Evolutionary conservation across 108 stramenopile species (phyloP).

Genomic region (Parietichytrium sp.): DNA sequence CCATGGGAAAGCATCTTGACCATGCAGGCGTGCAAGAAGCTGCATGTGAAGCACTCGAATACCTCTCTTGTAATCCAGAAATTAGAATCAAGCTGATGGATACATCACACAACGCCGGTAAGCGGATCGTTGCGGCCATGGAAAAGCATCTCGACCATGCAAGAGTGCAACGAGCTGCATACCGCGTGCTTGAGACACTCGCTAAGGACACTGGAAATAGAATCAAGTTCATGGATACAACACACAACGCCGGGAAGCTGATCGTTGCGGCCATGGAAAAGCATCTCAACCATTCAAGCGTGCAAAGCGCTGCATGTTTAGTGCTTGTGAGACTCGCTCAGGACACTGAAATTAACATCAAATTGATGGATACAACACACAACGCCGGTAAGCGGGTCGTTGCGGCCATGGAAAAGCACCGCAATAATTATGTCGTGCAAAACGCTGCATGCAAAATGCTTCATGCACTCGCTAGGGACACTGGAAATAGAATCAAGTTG

Average conservation of each 20-base stretch:
- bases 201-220: not conserved
- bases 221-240: not conserved
- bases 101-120: not conserved
- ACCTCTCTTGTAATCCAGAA: no score
- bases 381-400: not conserved
- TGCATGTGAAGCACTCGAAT: no score
- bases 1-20: no score
- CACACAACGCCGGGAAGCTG: not conserved
- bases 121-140: not conserved
- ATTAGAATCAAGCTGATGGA: no score
- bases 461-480: not conserved
- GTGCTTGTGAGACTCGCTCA: not conserved
- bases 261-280: not conserved
- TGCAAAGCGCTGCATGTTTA: not conserved
- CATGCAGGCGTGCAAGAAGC: no score
- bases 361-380: not conserved
- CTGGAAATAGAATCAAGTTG: no score
- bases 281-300: no score
- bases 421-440: not conserved
- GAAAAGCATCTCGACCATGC: not conserved
- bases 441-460: not conserved
- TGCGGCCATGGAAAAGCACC: not conserved
- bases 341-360: not conserved
- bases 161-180: not conserved
- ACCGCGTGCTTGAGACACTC: not conserved